A percentile compares a stretch with the other conserved stretches of the same genome.
phyloP scores from a whole-genome alignment of 2,329 filamentous ascomycete species.

The Arthrobotrys iridis region DNA sequence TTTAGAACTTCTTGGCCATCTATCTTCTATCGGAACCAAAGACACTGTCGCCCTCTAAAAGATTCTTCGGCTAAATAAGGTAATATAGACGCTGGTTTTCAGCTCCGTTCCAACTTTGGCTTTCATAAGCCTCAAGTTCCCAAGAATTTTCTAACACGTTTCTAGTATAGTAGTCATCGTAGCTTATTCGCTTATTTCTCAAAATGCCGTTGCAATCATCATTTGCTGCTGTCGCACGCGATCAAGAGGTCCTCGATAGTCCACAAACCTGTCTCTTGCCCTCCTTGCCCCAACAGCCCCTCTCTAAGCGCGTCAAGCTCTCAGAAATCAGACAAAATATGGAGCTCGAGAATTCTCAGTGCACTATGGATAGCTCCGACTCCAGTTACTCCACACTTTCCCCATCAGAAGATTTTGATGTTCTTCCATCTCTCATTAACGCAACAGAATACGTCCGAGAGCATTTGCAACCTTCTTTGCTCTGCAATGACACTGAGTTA shows the following conservation, averaged over 20 bases:
- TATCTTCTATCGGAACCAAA: too few species aligned
- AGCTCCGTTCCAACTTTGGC: too few species aligned
- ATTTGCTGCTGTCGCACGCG: not conserved
- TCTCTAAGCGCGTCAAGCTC: not conserved
- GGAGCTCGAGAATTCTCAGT: not conserved
- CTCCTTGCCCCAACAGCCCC: not conserved
- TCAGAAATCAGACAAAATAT: not conserved
- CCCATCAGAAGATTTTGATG: not conserved
- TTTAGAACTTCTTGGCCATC: not conserved
- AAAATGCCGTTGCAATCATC: not conserved
- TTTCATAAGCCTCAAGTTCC: too few species aligned
- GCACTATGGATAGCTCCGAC: not conserved
- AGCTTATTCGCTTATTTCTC: not conserved
- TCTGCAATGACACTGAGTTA: not conserved
- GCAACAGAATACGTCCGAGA: conserved; percentile 2
- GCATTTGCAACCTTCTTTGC: not conserved
- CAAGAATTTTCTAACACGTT: not conserved
- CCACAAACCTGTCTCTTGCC: not conserved
- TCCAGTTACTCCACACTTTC: conserved; percentile 18
- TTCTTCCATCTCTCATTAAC: not conserved
- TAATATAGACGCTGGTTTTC: too few species aligned
- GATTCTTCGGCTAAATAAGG: too few species aligned
- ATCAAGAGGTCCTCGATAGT: not conserved
- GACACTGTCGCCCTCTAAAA: too few species aligned
- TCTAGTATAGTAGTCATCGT: not conserved